A percentile compares a stretch with the other conserved stretches of the same genome.
phyloP scores from a whole-genome alignment of 495 filamentous ascomycete species.

The Penicillium angulare region DNA sequence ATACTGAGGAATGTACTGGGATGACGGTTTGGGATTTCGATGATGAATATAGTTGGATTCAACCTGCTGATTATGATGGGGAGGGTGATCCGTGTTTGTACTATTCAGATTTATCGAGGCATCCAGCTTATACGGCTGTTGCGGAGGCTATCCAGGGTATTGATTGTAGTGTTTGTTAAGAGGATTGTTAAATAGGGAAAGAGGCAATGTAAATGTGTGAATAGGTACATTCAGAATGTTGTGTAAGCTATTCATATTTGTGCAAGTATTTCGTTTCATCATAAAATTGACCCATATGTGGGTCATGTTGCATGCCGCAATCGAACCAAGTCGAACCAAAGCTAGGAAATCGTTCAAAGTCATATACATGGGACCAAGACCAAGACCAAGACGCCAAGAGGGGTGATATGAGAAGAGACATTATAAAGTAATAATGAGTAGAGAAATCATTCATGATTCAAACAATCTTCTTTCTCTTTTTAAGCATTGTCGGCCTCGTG shows the following conservation, averaged over 20 bases:
- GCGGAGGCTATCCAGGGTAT: neutral
- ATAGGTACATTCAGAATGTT: neutral
- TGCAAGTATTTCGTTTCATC: neutral
- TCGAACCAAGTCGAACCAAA: too few relatives aligned
- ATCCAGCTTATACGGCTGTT: neutral
- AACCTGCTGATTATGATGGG: neutral
- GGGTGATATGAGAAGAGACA: too few relatives aligned
- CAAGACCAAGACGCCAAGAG: too few relatives aligned
- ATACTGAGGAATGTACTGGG: neutral
- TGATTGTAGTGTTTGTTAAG: neutral
- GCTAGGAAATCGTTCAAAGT: too few relatives aligned
- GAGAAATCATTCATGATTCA: too few relatives aligned
- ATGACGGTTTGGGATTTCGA: neutral
- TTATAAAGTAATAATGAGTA: too few relatives aligned
- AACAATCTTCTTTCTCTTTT: too few relatives aligned
- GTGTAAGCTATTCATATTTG: neutral
- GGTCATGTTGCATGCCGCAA: too few relatives aligned
- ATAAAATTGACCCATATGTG: too few relatives aligned
- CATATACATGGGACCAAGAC: too few relatives aligned
- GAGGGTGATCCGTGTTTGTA: neutral
- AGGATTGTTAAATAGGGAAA: too few relatives aligned
- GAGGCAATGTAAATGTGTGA: neutral
- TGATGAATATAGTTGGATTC: neutral
- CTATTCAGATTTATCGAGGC: neutral
- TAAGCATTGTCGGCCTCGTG: constrained; percentile 25